Evolutionary conservation across 2,329 filamentous ascomycete genomes (phyloP).

Genomic region (Aquanectria penicillioides): DNA sequence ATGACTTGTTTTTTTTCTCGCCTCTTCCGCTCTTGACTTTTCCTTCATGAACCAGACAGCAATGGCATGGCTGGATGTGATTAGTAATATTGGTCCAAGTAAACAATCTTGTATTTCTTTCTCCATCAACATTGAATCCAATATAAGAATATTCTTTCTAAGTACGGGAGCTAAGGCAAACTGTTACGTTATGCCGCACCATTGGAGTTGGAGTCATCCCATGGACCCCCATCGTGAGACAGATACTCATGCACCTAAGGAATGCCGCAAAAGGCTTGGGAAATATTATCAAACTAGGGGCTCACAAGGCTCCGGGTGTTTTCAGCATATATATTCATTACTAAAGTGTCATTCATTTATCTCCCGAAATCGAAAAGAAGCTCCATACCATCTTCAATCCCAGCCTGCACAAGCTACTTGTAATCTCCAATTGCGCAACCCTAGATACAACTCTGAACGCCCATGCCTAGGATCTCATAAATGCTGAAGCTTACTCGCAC

Average conservation of each 20-base stretch:
- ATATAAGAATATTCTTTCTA: too few species aligned
- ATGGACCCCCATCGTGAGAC: conserved; percentile 47
- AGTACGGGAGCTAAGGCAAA: too few species aligned
- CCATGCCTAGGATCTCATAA: conserved; percentile 29
- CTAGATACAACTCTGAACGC: conserved; percentile 44
- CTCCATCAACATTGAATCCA: too few species aligned
- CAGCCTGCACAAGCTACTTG: conserved; percentile 40
- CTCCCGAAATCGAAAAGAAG: conserved; percentile 42
- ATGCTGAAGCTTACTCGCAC: conserved; percentile 31
- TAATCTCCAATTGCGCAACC: conserved; percentile 45
- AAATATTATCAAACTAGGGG: conserved; percentile 57
- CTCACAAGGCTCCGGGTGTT: conserved; percentile 53
- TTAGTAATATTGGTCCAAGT: too few species aligned
- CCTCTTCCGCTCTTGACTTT: too few species aligned
- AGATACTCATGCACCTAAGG: conserved; percentile 41
- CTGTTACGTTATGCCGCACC: conserved; percentile 49
- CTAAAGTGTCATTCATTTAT: conserved; percentile 52
- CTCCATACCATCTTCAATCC: conserved; percentile 44
- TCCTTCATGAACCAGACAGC: too few species aligned
- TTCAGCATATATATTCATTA: conserved; percentile 67
- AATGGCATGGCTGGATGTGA: too few species aligned
- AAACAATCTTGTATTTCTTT: too few species aligned
- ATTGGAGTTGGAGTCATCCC: conserved; percentile 50
- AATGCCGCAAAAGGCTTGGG: conserved; percentile 44
- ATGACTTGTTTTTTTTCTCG: too few species aligned